phyloP scores from a whole-genome alignment of 208 protist species.

The Porcisia deanei region DNA sequence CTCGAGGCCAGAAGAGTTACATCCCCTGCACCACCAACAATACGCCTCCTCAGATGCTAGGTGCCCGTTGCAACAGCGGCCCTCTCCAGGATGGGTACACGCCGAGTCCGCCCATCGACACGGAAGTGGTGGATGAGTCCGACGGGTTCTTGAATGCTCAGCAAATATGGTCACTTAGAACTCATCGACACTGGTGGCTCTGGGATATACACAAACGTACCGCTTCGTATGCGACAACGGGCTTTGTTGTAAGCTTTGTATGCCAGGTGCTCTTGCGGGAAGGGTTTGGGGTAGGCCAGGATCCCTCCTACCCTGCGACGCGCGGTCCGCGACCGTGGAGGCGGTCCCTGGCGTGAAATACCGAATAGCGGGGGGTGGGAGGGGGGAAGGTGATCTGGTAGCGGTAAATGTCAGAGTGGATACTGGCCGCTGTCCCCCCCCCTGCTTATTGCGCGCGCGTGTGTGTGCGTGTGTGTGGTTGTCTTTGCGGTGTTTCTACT shows the following conservation, averaged over 20 bases:
- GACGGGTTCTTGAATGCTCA: slow-evolving; percentile 42
- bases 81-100: background rate
- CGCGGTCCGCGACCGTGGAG: background rate
- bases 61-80: background rate
- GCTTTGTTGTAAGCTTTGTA: slow-evolving; percentile 45
- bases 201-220: slow-evolving; percentile 65
- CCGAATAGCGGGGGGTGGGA: background rate
- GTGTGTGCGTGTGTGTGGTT: background rate
- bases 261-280: slow-evolving; percentile 42
- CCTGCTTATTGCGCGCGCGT: background rate
- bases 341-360: background rate
- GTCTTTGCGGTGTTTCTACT: background rate
- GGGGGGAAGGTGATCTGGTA: background rate
- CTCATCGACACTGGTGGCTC: slow-evolving; percentile 72
- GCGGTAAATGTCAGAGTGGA: background rate
- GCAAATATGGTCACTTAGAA: slow-evolving; percentile 63
- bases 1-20: slow-evolving; percentile 22
- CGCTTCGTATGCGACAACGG: slow-evolving; percentile 52
- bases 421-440: background rate
- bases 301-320: background rate
- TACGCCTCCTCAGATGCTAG: slow-evolving; percentile 28
- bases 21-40: slow-evolving; percentile 36
- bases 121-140: slow-evolving; percentile 20
- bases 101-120: slow-evolving; percentile 1
- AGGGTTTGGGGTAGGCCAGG: slow-evolving; percentile 27